Evolutionary conservation across 2,329 filamentous ascomycete genomes (phyloP).

Genomic region (Emergomyces pasteurianus): DNA sequence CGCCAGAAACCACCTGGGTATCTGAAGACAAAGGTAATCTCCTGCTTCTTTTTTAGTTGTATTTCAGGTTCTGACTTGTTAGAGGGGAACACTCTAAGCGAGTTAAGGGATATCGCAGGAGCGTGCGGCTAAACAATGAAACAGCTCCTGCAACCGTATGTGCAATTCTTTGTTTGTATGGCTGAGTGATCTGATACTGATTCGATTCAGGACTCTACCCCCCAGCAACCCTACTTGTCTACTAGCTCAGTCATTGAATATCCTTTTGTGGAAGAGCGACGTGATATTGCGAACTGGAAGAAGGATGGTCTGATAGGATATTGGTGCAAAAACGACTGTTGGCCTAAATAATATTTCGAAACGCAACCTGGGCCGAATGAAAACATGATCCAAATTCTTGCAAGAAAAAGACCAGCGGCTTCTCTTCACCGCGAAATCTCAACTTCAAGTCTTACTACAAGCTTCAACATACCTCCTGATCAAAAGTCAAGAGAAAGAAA

Average conservation of each 20-base stretch:
- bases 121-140: background rate
- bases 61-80: background rate
- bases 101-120: background rate
- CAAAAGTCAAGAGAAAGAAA: conserved; percentile 11
- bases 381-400: conserved; percentile 21
- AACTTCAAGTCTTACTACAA: conserved; percentile 2
- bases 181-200: background rate
- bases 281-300: background rate
- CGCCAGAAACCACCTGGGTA: background rate
- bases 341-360: conserved; percentile 19
- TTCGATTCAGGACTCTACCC: background rate
- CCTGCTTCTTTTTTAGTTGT: background rate
- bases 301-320: conserved; percentile 13
- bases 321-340: conserved; percentile 15
- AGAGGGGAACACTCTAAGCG: background rate
- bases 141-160: background rate
- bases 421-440: conserved; percentile 13
- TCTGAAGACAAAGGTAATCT: background rate
- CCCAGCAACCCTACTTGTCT: no score
- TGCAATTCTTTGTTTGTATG: background rate
- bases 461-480: conserved; percentile 9
- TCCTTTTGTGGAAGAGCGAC: background rate
- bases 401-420: conserved; percentile 19
- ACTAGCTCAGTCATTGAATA: background rate
- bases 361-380: background rate